Base-by-base conservation (phyloP, 2,329 filamentous ascomycete species). In the Hymenotorrendiella dingleyae region DNA sequence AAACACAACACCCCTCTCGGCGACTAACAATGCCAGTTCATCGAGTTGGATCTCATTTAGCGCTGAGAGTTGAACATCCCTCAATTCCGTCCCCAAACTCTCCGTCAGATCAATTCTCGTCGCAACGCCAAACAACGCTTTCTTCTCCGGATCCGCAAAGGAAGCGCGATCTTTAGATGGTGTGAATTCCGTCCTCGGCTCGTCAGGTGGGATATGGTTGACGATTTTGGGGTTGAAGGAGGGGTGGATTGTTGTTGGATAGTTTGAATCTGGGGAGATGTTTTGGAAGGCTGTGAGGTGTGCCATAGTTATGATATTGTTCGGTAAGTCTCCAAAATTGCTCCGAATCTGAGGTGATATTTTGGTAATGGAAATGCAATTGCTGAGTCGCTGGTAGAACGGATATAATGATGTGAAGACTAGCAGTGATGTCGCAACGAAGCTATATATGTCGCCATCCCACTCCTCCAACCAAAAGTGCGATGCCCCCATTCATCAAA, bases 1-100 rank as follows among this genome's bases (percentile, higher is more conserved):
- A 50, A 72, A 71, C 11, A 86, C 82, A 5, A 89, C 48, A 14
- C 50, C 50, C 14, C 59, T 42, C 48, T 58, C 65, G 59, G 54
- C 54, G 26, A 58, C 55, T 4, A 59, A 47, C n/a, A 48, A 40
- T 6, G 57, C 58, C 10, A 60, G 46, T 39, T 60, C 58, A 46
- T 60, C 56, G 27, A 54, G 43, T 36, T 60, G 57, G 38, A 53
- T 21, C 5, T 39, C 33, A 38, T 46, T 45, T 21, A 58, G 40
- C 44, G 55, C 43, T 24, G 46, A 48, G 5, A 59, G 44, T 42
- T 61, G 57, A 6, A 57, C 47, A 33, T 47, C 41, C 22, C 45
- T 40, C 3, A 61, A 45, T 27, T 53, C 49, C 2, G 58, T 60
- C 44, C 49, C 68, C 32, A 71, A 61, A 0, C 64, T 67, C 49